Evolutionary conservation across 371 early-diverging fungal species (phyloP), one percentile per base, ranked within the genome.

Genomic region (Conidiobolus incongruus): DNA sequence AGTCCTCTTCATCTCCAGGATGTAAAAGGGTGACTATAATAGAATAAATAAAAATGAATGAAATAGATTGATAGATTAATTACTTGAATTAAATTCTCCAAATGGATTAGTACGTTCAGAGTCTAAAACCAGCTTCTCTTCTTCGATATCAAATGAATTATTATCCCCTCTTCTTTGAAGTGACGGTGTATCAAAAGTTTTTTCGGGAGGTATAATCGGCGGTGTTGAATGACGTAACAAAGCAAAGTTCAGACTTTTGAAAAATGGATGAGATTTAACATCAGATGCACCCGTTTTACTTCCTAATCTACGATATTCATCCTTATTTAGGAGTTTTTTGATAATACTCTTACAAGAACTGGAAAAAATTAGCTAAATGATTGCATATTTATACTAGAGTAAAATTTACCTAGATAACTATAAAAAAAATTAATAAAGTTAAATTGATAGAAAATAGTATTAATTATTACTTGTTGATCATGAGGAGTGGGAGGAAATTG

Each of bases 171-270:
- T 68, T 30, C 63, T 61, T 78, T 80, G 21, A 62, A 54, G 12
- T 47, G 78, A 77, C 45, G 68, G 42, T 4, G 79, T 72, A 70
- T 70, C 47, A 68, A 68, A 54, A 13, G 70, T 70, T 46, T 69
- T 69, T 44, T 59, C 63, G 35, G 68, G 61, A 4, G 98, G 98
- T 33, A 84, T 55, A 50, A 97, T 89, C 2, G 98, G 98, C 16
- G 98, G 88, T 22, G 68, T 65, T 31, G 59, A 54, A 52, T 89
- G 69, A 47, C 91, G 69, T 46, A 95, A 56, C 39, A 92, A 59
- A 0, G 94, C 91, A 86, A 93, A 98, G 38, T 90, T 81, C 26
- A 86, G 68, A 36, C 62, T 70, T 52, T 80, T 81, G 60, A 99
- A 98, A 53, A 88, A 96, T 16, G 77, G 61, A 52, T 98, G 94